Percentiles rank a stretch among this genome's conserved stretches.
phyloP scores from a whole-genome alignment of 306 rosid genomes.

The Abrus pulchellus region DNA sequence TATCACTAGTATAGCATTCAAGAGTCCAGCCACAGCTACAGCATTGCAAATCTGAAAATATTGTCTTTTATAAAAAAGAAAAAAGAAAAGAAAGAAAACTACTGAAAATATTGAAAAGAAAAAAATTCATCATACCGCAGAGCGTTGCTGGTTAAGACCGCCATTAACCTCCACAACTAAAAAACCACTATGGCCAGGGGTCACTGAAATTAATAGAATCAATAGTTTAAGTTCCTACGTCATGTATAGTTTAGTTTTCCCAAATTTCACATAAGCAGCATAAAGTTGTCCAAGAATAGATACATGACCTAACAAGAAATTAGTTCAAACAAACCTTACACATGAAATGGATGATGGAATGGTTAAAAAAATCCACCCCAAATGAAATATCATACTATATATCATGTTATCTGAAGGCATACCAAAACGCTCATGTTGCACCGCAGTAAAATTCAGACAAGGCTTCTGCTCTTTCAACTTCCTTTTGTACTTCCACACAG shows the following conservation, averaged over 20 bases:
- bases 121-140: conserved; percentile 68
- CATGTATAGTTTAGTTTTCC: neutral
- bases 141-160: conserved; percentile 97
- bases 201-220: conserved; percentile 61
- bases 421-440: conserved; percentile 68
- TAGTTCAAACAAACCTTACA: neutral
- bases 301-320: no score
- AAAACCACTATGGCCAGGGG: conserved; percentile 70
- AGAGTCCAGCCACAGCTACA: conserved; percentile 94
- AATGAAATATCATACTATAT: no score
- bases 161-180: conserved; percentile 95
- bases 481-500: conserved; percentile 91
- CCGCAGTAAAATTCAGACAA: conserved; percentile 73
- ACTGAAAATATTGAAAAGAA: neutral
- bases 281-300: neutral
- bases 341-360: no score
- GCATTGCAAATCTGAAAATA: conserved; percentile 87
- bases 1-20: conserved; percentile 85
- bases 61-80: neutral
- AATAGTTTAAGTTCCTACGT: conserved; percentile 23
- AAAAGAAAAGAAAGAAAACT: neutral
- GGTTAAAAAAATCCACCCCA: no score
- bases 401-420: conserved; percentile 11
- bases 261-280: conserved; percentile 34
- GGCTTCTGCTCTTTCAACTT: conserved; percentile 84